phyloP scores from a whole-genome alignment of 192 early-diverging fungal genomes.

The Backusella luteola region DNA sequence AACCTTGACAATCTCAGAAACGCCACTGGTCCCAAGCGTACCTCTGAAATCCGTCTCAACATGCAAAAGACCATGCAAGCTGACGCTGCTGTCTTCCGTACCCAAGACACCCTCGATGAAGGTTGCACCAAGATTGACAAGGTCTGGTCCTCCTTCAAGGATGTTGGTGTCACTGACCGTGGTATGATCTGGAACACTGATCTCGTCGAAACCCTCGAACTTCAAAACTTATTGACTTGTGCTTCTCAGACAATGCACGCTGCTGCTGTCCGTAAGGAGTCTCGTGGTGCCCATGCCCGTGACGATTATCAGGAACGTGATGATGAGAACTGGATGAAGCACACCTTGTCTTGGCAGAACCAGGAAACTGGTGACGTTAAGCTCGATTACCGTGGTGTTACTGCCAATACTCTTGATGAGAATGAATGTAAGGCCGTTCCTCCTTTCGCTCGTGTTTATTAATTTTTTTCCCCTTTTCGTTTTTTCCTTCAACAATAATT shows the following conservation, averaged over 20 bases:
- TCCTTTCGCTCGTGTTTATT: conserved; percentile 86
- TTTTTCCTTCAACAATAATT: conserved; percentile 6
- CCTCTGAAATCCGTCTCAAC: conserved; percentile 83
- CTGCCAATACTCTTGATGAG: conserved; percentile 83
- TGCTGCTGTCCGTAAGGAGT: conserved; percentile 93
- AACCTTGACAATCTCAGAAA: conserved; percentile 95
- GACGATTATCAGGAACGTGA: conserved; percentile 89
- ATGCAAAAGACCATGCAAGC: conserved; percentile 99
- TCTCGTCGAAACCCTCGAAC: conserved; percentile 92
- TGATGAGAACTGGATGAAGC: conserved; percentile 98
- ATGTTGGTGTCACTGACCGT: conserved; percentile 88
- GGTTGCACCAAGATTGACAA: conserved; percentile 82
- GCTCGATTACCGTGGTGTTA: conserved; percentile 85
- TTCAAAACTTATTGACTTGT: conserved; percentile 96
- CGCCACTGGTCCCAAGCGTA: conserved; percentile 73
- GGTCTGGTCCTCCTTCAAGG: conserved; percentile 74
- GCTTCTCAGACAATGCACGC: conserved; percentile 91
- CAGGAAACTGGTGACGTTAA: conserved; percentile 72
- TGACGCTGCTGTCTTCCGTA: conserved; percentile 97
- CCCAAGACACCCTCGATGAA: conserved; percentile 82
- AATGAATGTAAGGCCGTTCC: conserved; percentile 91
- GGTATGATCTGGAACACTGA: conserved; percentile 99
- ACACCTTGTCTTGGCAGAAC: conserved; percentile 93
- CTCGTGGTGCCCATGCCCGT: conserved; percentile 96
- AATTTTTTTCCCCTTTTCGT: conserved; percentile 24